These are phyloP conservation scores for Penicillium subrubescens DNA, from an alignment of 495 filamentous ascomycete genomes.

Conservation along the genomic window DNA sequence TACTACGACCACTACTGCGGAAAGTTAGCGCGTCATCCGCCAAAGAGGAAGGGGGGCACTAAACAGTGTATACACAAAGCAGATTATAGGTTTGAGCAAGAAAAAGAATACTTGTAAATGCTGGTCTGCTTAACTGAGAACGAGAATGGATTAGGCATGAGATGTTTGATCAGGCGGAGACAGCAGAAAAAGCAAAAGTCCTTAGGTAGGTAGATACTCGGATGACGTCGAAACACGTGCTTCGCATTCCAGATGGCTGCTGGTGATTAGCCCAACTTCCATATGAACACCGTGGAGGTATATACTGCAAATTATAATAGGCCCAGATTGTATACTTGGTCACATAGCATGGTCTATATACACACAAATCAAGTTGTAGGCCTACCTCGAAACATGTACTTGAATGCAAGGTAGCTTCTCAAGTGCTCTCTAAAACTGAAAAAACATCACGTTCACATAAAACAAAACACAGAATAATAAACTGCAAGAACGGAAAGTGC, in stretches of 20 bases:
- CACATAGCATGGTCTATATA: constrained; percentile 19
- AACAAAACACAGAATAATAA: not conserved
- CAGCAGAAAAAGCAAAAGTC: constrained; percentile 1
- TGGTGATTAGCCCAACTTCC: constrained; percentile 6
- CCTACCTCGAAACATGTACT: not conserved
- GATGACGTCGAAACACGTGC: constrained; percentile 41
- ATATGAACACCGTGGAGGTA: not conserved
- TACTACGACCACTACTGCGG: not conserved
- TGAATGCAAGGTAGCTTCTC: not conserved
- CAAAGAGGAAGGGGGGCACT: constrained; percentile 7
- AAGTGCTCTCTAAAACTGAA: not conserved
- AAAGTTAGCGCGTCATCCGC: constrained; percentile 21
- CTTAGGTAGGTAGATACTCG: no score
- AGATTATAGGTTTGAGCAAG: not conserved
- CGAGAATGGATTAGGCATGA: not conserved
- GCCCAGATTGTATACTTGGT: not conserved
- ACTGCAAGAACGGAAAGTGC: not conserved
- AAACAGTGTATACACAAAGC: not conserved
- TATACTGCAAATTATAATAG: not conserved
- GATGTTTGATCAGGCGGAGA: not conserved
- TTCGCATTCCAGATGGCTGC: constrained; percentile 12
- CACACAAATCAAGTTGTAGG: constrained; percentile 6
- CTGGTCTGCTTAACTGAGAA: not conserved
- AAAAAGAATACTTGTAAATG: not conserved
- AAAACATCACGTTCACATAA: not conserved